Evolutionary conservation across 306 rosid species (phyloP), one percentile per base, ranked within the genome.

Genomic region (Abrus pulchellus): DNA sequence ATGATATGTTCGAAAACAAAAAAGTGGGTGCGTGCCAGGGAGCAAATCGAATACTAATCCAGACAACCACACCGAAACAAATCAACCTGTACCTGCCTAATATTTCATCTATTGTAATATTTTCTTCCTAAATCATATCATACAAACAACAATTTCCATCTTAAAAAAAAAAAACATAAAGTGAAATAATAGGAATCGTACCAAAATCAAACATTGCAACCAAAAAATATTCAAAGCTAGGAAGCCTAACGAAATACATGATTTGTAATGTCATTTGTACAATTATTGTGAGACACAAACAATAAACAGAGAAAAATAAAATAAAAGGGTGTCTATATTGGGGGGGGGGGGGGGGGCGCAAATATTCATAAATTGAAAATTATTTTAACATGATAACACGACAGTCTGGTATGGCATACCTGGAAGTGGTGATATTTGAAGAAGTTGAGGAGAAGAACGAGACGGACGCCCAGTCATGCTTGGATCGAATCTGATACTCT

Each of bases 401-500:
- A 5, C 12, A 10, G n/a, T 0, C 41, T 9, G 68, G 28, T 3
- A 57, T 2, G 64, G 57, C 76, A 29, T 78, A 96, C 99, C 97
- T 96, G 56, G 99, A 91, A 32, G 94, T 79, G 45, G 93, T 9
- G 82, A 90, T 66, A 83, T 87, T 92, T 14, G 97, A 82, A 40
- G 97, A 90, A 86, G 97, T 89, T 54, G 97, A 92, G 40, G 99
- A 92, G 93, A 96, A 92, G 92, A 96, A 96, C 80, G 98, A 96
- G 87, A 93, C 87, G 83, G 98, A 92, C 48, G 99, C 97, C 99
- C 98, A 93, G 29, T 96, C 98, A 80, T 89, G 97, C 82, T 96
- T 96, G 74, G 99, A 96, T 96, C 99, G 94, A 92, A 96, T 89
- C 93, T 96, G 99, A 85, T 96, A 96, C 84, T 96, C 99, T 54